Conservation (phyloP, 768 basidiomycete genomes). For the Boletus pseudo-olivaceus region DNA sequence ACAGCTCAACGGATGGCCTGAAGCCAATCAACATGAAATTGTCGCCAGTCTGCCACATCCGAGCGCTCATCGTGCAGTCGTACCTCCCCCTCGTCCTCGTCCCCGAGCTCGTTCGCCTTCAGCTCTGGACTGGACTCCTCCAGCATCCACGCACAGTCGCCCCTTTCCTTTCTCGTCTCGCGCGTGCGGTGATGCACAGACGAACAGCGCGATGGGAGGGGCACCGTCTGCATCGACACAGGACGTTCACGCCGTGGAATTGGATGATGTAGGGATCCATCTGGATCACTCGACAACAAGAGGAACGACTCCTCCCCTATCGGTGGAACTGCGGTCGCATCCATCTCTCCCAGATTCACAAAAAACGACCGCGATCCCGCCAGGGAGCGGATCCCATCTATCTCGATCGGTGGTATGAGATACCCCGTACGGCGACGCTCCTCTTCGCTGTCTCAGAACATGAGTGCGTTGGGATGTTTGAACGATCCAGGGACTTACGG, state of each 20-base stretch:
- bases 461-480: neutral
- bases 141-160: slow-evolving; percentile 37
- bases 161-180: slow-evolving; percentile 27
- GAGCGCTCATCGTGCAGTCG: slow-evolving; percentile 2
- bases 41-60: slow-evolving; percentile 44
- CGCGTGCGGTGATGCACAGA: slow-evolving; percentile 22
- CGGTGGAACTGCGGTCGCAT: slow-evolving; percentile 24
- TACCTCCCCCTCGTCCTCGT: slow-evolving; percentile 32
- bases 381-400: slow-evolving; percentile 42
- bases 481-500: slow-evolving; percentile 12
- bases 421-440: neutral
- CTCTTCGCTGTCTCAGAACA: slow-evolving; percentile 4
- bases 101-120: slow-evolving; percentile 25
- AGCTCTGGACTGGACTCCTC: slow-evolving; percentile 36
- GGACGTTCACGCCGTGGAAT: slow-evolving; percentile 26
- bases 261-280: slow-evolving; percentile 20
- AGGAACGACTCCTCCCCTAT: slow-evolving; percentile 43
- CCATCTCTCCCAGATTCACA: slow-evolving; percentile 34
- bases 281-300: slow-evolving; percentile 36
- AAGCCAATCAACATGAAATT: slow-evolving; percentile 50
- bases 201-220: slow-evolving; percentile 33
- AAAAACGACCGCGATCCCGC: slow-evolving; percentile 44
- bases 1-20: slow-evolving; percentile 6
- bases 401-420: slow-evolving; percentile 6
- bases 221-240: slow-evolving; percentile 31